Evolutionary conservation across 1,284 basidiomycete species (phyloP), one percentile per base, ranked within the genome.

Genomic region (Bondarzewia mesenterica): DNA sequence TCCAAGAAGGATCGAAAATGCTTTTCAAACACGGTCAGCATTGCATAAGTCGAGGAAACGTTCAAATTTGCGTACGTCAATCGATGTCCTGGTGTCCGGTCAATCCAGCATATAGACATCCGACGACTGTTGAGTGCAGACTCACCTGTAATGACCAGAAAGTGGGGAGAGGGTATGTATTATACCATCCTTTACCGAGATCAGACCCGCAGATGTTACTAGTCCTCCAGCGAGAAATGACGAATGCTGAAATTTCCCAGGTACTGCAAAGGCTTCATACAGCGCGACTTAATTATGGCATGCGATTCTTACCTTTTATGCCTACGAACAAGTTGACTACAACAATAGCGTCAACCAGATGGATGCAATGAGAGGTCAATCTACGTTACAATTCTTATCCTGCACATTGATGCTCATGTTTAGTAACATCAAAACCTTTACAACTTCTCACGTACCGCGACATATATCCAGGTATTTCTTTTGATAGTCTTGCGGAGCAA

Each of bases 401-500:
- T 70, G 49, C 5, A 22, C 42, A 40, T 4, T 20, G 38, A 18
- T 7, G n/a, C n/a, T n/a, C n/a, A n/a, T n/a, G n/a, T n/a, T n/a
- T n/a, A n/a, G n/a, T n/a, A n/a, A n/a, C n/a, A n/a, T 23, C 4
- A 36, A 16, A 47, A 43, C 21, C 23, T 42, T 14, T 40, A 16
- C 22, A n/a, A n/a, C n/a, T n/a, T n/a, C n/a, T 25, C n/a, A 63
- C 72, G 48, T 52, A 78, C 80, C 42, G 77, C 71, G 20, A 81
- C 77, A 60, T 83, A 85, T 27, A 86, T 82, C 81, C 80, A 85
- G 6, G 80, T 84, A 59, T 85, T 80, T 46, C 73, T 69, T 53
- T 68, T 70, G 23, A 80, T 66, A 0, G 82, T 84, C 64, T 80
- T 83, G 44, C 80, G 63, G 46, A 87, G 62, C 40, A 86, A 54